Conservation (phyloP, 2,329 filamentous ascomycete species). For the Aspergillus vadensis region DNA sequence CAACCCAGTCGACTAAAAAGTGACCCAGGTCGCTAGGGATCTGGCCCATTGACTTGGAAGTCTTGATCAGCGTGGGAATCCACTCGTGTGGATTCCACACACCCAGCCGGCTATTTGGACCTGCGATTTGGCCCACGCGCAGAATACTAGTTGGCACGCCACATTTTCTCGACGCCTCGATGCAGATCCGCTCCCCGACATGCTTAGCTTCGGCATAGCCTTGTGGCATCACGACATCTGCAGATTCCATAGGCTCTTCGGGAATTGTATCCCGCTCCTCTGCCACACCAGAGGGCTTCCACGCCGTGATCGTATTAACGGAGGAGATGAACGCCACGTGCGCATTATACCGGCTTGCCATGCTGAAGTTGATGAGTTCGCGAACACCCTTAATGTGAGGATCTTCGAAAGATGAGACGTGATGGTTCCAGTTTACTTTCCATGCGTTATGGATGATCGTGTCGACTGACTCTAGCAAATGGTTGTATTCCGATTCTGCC, state of each 20-base stretch:
- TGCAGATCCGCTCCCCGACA: conserved; percentile 49
- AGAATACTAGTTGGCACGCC: conserved; percentile 24
- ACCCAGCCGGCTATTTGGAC: conserved; percentile 12
- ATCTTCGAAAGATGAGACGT: conserved; percentile 33
- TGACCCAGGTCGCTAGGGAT: conserved; percentile 51
- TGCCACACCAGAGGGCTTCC: conserved; percentile 1
- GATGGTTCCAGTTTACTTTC: conserved; percentile 40
- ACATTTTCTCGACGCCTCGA: conserved; percentile 22
- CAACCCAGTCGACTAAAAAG: conserved; percentile 56
- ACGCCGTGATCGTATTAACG: conserved; percentile 26
- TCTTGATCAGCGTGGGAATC: conserved; percentile 52
- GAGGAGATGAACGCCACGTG: conserved; percentile 34
- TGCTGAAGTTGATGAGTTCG: conserved; percentile 29
- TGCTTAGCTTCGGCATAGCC: conserved; percentile 39
- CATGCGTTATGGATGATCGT: conserved; percentile 42
- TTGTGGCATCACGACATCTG: conserved; percentile 30
- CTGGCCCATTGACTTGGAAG: conserved; percentile 52
- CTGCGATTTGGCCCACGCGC: conserved; percentile 39
- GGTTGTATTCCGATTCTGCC: not conserved
- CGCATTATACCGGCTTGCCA: conserved; percentile 18
- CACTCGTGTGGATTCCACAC: conserved; percentile 61
- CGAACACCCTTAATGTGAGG: conserved; percentile 31
- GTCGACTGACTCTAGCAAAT: conserved; percentile 21
- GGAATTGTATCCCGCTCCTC: not conserved
- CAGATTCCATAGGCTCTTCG: not conserved